Evolutionary conservation across 768 basidiomycete genomes (phyloP).

Genomic region (Inosperma sp.): DNA sequence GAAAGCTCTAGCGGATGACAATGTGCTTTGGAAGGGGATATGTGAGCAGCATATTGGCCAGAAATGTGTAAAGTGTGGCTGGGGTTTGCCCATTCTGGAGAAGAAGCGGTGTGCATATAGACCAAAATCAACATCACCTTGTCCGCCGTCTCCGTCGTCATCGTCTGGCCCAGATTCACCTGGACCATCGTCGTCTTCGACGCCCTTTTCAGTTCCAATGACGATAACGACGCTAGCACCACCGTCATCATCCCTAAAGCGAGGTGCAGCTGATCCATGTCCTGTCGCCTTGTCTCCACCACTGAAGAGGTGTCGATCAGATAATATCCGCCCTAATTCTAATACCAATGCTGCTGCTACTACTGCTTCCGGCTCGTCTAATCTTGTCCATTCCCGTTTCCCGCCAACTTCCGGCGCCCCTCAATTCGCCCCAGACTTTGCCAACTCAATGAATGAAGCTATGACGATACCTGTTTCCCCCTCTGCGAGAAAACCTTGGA

Average conservation of each 20-base stretch:
- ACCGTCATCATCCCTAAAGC: conserved; percentile 24
- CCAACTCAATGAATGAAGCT: too few relatives aligned
- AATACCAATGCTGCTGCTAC: conserved; percentile 6
- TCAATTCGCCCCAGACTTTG: too few relatives aligned
- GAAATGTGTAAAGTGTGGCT: conserved; percentile 94
- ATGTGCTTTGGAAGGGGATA: conserved; percentile 91
- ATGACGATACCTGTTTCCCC: too few relatives aligned
- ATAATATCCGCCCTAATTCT: conserved; percentile 9
- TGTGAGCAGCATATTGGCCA: conserved; percentile 98
- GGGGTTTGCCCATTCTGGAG: conserved; percentile 92
- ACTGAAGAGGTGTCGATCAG: conserved; percentile 50
- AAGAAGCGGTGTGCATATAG: conserved; percentile 50
- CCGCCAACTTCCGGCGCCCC: conserved; percentile 14
- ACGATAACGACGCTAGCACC: conserved; percentile 1
- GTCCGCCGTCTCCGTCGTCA: conserved; percentile 11
- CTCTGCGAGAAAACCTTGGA: conserved; percentile 76
- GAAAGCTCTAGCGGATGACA: conserved; percentile 89
- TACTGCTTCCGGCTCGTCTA: conserved; percentile 11
- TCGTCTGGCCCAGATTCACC: conserved; percentile 19
- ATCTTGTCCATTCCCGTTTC: conserved; percentile 12
- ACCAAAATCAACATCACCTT: conserved; percentile 36
- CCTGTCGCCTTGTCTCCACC: conserved; percentile 30
- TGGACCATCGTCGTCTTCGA: conserved; percentile 10
- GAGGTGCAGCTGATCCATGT: conserved; percentile 23
- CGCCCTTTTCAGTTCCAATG: conserved; percentile 13